Base-by-base conservation (phyloP, 352 stramenopile genomes). In the Globisporangium spinosum region DNA sequence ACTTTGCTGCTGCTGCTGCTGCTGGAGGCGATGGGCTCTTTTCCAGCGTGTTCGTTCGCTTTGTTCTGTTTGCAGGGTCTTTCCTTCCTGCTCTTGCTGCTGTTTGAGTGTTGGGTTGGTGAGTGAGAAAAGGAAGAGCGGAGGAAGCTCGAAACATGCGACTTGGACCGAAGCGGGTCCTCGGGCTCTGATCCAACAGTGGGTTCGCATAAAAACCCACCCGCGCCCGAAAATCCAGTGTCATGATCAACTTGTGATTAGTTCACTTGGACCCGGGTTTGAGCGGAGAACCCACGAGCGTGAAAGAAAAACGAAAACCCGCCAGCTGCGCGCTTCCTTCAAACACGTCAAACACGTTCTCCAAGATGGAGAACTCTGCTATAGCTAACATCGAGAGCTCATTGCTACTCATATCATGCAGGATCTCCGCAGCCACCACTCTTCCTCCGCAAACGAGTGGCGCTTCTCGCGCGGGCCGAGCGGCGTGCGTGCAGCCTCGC, bases 51-150 rank as follows among this genome's bases (percentile, higher is more conserved):
- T 64, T 59, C 54, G 54, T 59, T 59, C 54, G 54, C 54, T 8
- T 22, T 59, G 27, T 59, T 40, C 54, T 10, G 54, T 27, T 40
- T 59, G 27, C 54, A 12, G 22, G 23, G 29, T 32, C 51, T 58
- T 58, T 17, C 35, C 23, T 12, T 45, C 12, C 38, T 45, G 29
- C 17, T 45, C 32, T 10, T 38, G 32, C 15, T 58, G 25, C 2
- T 43, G 35, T 17, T 45, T 35, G 12, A 15, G 53, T 58, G 23
- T 10, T 59, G 32, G 7, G 5, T 51, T 49, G 58, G 35, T 63
- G 20, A n/a, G 56, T 58, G 59, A 71, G 64, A 67, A 62, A 63
- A 63, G 38, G 40, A 63, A 34, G 58, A 40, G 23, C 34, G 22
- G n/a, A 62, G 38, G 57, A 43, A 47, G 35, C 17, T 0, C 40